Base-by-base conservation (phyloP, 129 eudicot genomes). In the Centrapalus pauciflorus region DNA sequence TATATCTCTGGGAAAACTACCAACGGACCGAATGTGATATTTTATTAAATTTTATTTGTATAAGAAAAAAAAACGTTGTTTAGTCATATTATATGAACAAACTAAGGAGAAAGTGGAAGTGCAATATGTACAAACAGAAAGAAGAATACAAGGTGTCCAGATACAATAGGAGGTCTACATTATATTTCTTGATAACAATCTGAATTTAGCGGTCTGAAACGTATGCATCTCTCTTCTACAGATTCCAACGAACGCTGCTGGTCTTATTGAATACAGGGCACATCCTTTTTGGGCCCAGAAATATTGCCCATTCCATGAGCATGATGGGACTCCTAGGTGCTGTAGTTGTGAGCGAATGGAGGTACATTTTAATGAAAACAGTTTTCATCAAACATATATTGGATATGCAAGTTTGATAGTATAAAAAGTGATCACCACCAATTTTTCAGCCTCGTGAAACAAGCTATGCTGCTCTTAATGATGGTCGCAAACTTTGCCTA, bases 281-380 rank as follows among this genome's bases (percentile, higher is more conserved):
- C 95, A 85, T 77, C 96, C 96, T 55, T 89, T 89, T 32, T 89
- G 96, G 96, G 88, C 76, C 72, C 96, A 89, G 37, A 89, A 86
- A 62, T 89, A 89, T 77, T 89, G 96, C 69, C 96, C 96, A 2
- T 71, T 59, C 54, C 96, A 89, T 68, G 96, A 86, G 77, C 88
- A 83, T 65, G 96, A 89, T 72, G 90, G 90, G 65, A 89, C 96
- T 61, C 85, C 96, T 60, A 79, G 96, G 29, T 89, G 96, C 59
- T 89, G 95, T 62, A 89, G 96, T 66, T 89, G 96, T 81, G 96
- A 89, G 65, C 81, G 96, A 67, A 83, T 89, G 95, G 95, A 89
- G 90, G 96, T 89, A 33, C 63, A 74, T 57, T 37, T n/a, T 9
- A 41, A 62, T 57, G 11, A 60, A 51, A 17, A 41, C 0, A 9